These are phyloP conservation scores for Mycena latifolia DNA, from an alignment of 768 basidiomycete genomes.

Conservation along the genomic window DNA sequence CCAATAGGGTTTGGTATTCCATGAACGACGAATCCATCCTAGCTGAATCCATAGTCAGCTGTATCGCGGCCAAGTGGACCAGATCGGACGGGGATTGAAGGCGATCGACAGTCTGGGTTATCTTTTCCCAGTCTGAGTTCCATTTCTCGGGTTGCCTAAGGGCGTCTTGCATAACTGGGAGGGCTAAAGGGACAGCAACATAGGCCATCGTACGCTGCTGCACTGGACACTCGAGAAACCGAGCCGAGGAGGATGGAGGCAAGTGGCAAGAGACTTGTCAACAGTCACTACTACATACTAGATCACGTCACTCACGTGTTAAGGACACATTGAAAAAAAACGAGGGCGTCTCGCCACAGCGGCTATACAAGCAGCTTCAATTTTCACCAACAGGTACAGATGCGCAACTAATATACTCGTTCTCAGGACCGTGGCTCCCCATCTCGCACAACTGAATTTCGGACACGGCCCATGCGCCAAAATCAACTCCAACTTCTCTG, in stretches of 20 bases:
- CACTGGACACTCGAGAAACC: neutral
- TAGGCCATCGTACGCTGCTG: neutral
- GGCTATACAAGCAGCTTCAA: too few relatives aligned
- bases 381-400: slow-evolving; percentile 17
- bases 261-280: too few relatives aligned
- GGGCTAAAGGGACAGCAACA: neutral
- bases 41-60: neutral
- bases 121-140: slow-evolving; percentile 34
- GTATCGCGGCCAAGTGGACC: neutral
- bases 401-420: slow-evolving; percentile 68
- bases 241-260: neutral
- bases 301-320: too few relatives aligned
- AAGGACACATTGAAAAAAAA: too few relatives aligned
- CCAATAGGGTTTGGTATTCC: slow-evolving; percentile 3
- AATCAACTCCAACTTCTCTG: slow-evolving; percentile 49
- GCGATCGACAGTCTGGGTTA: slow-evolving; percentile 1
- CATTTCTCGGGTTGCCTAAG: slow-evolving; percentile 26
- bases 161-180: slow-evolving; percentile 27
- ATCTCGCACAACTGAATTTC: slow-evolving; percentile 78
- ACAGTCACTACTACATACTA: too few relatives aligned
- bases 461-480: slow-evolving; percentile 66
- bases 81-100: slow-evolving; percentile 4
- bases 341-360: too few relatives aligned
- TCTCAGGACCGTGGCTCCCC: slow-evolving; percentile 74
- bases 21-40: slow-evolving; percentile 2